Conservation (phyloP, 208 protist species). For the Crithidia mellificae region DNA sequence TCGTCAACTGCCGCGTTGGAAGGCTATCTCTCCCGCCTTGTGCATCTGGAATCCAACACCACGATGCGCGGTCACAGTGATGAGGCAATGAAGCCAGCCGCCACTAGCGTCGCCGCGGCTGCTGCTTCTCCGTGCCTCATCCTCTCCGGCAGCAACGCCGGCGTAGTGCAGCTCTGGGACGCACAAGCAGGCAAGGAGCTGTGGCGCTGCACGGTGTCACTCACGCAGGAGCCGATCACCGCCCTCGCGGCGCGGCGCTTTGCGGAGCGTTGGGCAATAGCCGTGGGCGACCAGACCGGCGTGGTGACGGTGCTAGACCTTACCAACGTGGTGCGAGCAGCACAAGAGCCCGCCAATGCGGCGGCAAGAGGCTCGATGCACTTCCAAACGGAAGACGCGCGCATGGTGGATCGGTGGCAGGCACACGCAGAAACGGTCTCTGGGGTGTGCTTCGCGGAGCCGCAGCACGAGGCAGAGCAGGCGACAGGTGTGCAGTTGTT, state of each 20-base stretch:
- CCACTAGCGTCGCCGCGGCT: neutral
- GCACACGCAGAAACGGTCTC: slow-evolving; percentile 61
- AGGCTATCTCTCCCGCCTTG: slow-evolving; percentile 34
- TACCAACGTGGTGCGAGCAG: slow-evolving; percentile 26
- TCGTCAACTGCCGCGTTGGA: slow-evolving; percentile 13
- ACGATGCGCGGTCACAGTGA: too few species aligned
- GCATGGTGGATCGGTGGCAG: slow-evolving; percentile 74
- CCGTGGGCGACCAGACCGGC: slow-evolving; percentile 52
- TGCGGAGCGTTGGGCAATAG: slow-evolving; percentile 29
- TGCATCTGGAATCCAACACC: slow-evolving; percentile 5
- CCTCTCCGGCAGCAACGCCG: slow-evolving; percentile 73
- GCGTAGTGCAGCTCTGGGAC: slow-evolving; percentile 86
- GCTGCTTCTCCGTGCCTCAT: slow-evolving; percentile 23
- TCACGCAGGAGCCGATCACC: slow-evolving; percentile 59
- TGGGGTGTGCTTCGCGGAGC: slow-evolving; percentile 29
- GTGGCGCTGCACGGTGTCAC: slow-evolving; percentile 64
- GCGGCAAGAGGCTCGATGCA: too few species aligned
- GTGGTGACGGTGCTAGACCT: slow-evolving; percentile 65
- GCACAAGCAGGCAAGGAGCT: slow-evolving; percentile 53
- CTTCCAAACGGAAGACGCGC: slow-evolving; percentile 12
- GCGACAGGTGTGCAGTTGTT: slow-evolving; percentile 10
- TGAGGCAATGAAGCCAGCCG: neutral
- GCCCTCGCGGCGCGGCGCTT: slow-evolving; percentile 26
- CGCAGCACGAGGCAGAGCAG: neutral
- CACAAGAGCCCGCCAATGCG: slow-evolving; percentile 12